Conservation (phyloP, 352 stramenopile genomes). For the Phytophthora hibernalis region DNA sequence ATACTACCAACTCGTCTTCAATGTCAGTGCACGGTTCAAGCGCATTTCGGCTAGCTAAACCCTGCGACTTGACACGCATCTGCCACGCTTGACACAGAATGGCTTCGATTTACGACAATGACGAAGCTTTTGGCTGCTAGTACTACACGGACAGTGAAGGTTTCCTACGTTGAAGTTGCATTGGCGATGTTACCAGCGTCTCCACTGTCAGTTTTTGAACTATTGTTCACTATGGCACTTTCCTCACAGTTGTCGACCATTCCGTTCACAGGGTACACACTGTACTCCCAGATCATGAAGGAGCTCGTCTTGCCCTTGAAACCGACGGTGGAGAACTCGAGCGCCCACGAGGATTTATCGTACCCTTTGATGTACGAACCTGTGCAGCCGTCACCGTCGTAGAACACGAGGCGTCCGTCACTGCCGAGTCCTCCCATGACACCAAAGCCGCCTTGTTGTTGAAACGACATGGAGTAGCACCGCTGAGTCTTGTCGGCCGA, state of each 20-base stretch:
- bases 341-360: neutral
- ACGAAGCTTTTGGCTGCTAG: no score
- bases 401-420: neutral
- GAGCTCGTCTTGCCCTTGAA: neutral
- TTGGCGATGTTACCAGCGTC: neutral
- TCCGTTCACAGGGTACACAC: neutral
- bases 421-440: neutral
- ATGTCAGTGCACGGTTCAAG: no score
- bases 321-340: neutral
- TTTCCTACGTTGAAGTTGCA: neutral
- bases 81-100: neutral
- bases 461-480: slow-evolving; percentile 3
- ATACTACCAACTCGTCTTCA: no score
- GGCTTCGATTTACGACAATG: neutral
- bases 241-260: neutral
- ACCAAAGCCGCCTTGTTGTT: neutral
- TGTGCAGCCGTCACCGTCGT: neutral
- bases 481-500: neutral
- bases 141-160: no score
- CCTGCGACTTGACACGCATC: slow-evolving; percentile 2
- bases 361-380: neutral
- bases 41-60: slow-evolving; percentile 29
- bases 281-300: slow-evolving; percentile 3
- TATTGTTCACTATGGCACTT: neutral
- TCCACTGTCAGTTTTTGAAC: neutral